Evolutionary conservation across 2,329 filamentous ascomycete species (phyloP).

Genomic region (Colletotrichum sp.): DNA sequence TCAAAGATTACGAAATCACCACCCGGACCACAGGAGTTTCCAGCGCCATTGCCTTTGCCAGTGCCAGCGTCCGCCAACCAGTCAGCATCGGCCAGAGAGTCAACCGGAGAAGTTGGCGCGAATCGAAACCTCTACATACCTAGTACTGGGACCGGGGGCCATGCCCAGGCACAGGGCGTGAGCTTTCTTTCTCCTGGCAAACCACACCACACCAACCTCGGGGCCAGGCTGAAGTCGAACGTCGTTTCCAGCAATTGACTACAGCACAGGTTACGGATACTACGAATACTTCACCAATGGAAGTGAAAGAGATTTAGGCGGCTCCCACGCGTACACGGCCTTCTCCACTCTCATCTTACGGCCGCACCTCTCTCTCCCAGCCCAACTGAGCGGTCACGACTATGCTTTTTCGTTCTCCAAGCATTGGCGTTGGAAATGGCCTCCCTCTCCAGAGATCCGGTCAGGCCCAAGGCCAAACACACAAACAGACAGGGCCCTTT

Average conservation of each 20-base stretch:
- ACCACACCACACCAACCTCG: no score
- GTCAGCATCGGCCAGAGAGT: no score
- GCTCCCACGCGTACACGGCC: neutral
- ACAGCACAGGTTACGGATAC: neutral
- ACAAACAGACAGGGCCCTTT: neutral
- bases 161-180: no score
- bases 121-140: no score
- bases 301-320: neutral
- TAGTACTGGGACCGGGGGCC: no score
- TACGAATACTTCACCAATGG: neutral
- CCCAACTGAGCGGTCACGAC: neutral
- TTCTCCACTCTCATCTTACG: constrained; percentile 11
- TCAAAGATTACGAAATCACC: neutral
- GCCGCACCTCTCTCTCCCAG: constrained; percentile 6
- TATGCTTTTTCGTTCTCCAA: constrained; percentile 17
- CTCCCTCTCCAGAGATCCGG: neutral
- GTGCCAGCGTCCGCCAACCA: neutral
- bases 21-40: neutral
- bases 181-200: no score
- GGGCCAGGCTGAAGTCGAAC: no score
- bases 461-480: neutral
- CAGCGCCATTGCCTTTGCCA: neutral
- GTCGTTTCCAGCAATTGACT: no score
- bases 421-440: neutral
- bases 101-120: no score